These are phyloP conservation scores for Metschnikowia orientalis DNA, from an alignment of 805 yeast genomes.

Conservation along the genomic window DNA sequence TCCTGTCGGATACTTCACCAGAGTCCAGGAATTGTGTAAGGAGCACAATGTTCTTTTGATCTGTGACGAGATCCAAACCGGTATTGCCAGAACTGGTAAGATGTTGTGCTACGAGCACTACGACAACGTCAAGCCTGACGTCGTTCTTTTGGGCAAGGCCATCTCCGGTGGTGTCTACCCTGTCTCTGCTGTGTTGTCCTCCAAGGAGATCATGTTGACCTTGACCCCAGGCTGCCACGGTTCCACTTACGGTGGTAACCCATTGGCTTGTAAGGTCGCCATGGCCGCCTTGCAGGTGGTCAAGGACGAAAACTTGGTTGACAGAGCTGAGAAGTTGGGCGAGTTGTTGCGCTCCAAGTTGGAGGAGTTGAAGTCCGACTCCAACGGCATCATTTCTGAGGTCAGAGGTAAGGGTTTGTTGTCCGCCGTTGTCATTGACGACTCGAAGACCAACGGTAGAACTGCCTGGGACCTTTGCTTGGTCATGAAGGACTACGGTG, in stretches of 20 bases:
- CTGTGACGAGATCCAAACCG: constrained; percentile 97
- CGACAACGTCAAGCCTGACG: constrained; percentile 74
- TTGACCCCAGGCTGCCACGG: constrained; percentile 96
- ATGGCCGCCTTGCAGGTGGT: constrained; percentile 91
- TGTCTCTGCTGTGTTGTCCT: constrained; percentile 84
- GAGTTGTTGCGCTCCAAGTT: constrained; percentile 59
- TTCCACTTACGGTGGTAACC: constrained; percentile 97
- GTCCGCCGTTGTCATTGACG: constrained; percentile 88
- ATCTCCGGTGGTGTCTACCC: constrained; percentile 93
- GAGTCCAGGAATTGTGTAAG: constrained; percentile 70
- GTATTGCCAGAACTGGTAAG: constrained; percentile 95
- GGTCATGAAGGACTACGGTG: constrained; percentile 81
- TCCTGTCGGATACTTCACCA: constrained; percentile 69
- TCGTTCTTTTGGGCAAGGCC: constrained; percentile 89
- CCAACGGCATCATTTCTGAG: constrained; percentile 51
- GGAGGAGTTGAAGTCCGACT: constrained; percentile 46
- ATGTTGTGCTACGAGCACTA: constrained; percentile 89
- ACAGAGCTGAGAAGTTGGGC: constrained; percentile 72
- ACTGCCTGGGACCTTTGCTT: constrained; percentile 96
- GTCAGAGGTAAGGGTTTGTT: constrained; percentile 84
- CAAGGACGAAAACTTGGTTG: constrained; percentile 78
- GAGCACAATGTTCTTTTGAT: constrained; percentile 83
- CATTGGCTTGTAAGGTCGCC: constrained; percentile 88
- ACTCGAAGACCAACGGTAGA: constrained; percentile 76
- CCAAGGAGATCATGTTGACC: constrained; percentile 83